Conservation (phyloP, 305 asterid species). For the Fraxinus platypoda region DNA sequence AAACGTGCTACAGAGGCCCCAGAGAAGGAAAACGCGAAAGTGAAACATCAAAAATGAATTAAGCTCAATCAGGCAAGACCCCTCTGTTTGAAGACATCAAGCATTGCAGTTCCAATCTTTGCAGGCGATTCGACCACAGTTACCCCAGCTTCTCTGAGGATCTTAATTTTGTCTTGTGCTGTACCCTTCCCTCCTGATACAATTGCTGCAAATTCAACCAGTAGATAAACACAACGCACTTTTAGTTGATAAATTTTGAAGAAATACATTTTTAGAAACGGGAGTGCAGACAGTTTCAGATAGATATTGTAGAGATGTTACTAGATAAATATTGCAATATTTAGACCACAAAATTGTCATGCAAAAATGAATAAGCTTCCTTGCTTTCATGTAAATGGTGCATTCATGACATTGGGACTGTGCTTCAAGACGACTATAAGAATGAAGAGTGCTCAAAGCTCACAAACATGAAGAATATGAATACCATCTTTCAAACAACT, state of each 20-base stretch:
- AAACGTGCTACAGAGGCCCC: background rate
- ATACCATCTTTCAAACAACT: background rate
- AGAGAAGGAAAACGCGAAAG: background rate
- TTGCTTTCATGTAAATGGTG: background rate
- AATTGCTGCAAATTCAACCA: conserved; percentile 62
- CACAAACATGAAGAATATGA: background rate
- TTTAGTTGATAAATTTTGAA: background rate
- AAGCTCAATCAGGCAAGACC: conserved; percentile 57
- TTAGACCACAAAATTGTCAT: background rate
- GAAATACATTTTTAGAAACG: background rate
- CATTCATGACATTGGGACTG: background rate
- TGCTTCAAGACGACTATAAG: background rate
- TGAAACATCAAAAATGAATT: background rate
- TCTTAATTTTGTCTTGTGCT: conserved; percentile 92
- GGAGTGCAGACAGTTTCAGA: background rate
- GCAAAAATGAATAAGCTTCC: background rate
- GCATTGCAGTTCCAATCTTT: conserved; percentile 84
- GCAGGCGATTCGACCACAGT: conserved; percentile 96
- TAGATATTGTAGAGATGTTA: background rate
- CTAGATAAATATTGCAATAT: background rate
- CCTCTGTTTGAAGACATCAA: conserved; percentile 85
- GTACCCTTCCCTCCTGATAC: conserved; percentile 99
- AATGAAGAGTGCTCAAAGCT: background rate
- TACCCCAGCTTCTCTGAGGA: conserved; percentile 84
- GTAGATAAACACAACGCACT: background rate